phyloP scores from a whole-genome alignment of 441 rosid genomes.

The Brassica hybrid region DNA sequence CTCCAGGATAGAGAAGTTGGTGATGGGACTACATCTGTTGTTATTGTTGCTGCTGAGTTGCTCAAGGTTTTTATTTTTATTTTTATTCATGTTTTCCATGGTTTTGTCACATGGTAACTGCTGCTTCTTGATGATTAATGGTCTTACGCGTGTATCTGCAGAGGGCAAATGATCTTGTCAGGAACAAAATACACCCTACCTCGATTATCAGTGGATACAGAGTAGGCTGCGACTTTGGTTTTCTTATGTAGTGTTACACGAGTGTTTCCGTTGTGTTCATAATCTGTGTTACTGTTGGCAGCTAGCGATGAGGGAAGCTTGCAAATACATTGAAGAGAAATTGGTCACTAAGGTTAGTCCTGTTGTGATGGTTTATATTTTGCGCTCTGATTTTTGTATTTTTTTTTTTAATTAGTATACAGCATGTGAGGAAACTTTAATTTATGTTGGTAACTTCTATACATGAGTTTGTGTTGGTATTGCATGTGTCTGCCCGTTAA shows the following conservation, averaged over 20 bases:
- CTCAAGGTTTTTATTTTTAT: too few species aligned
- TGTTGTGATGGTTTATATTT: constrained; percentile 6
- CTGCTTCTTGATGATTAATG: constrained; percentile 13
- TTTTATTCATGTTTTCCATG: too few species aligned
- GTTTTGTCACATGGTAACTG: too few species aligned
- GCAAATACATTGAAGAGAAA: constrained; percentile 95
- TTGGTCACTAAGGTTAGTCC: constrained; percentile 76
- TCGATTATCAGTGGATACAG: too few species aligned
- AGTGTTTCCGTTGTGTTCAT: constrained; percentile 11
- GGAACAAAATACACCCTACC: constrained; percentile 97
- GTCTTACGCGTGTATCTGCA: constrained; percentile 41
- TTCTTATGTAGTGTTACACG: neutral
- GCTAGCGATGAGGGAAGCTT: constrained; percentile 99
- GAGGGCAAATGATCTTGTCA: constrained; percentile 96
- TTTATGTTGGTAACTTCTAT: neutral
- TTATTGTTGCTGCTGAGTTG: too few species aligned
- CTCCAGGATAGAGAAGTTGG: constrained; percentile 81
- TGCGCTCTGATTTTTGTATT: neutral
- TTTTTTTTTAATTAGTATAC: neutral
- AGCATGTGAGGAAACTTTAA: neutral
- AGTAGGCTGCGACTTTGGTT: too few species aligned
- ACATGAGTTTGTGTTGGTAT: neutral
- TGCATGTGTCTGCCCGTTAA: neutral
- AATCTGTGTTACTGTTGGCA: constrained; percentile 44
- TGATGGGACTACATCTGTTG: too few species aligned